Percentiles rank a stretch among this genome's conserved stretches.
Evolutionary conservation across 2,329 filamentous ascomycete species (phyloP).

Genomic region (Nemania diffusa): DNA sequence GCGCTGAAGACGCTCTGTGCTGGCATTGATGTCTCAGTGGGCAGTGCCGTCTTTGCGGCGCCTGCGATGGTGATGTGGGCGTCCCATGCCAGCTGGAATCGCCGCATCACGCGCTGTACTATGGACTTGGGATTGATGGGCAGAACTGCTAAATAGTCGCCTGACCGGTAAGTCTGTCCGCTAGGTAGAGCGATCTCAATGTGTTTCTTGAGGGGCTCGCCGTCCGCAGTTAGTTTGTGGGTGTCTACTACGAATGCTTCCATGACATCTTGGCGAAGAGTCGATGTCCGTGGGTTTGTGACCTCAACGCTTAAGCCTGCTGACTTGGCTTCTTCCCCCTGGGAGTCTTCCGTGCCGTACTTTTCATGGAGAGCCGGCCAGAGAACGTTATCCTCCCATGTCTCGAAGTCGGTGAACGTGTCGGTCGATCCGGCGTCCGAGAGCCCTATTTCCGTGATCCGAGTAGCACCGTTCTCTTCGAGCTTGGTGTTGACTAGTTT

Average conservation of each 20-base stretch:
- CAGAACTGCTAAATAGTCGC: slow-evolving; percentile 80
- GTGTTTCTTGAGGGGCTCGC: slow-evolving; percentile 68
- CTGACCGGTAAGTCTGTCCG: slow-evolving; percentile 73
- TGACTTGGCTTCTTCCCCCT: slow-evolving; percentile 30
- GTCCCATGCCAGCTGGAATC: slow-evolving; percentile 76
- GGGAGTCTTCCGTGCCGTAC: slow-evolving; percentile 41
- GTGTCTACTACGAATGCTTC: slow-evolving; percentile 68
- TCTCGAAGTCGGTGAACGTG: slow-evolving; percentile 67
- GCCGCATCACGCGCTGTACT: slow-evolving; percentile 71
- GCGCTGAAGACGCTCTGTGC: slow-evolving; percentile 72
- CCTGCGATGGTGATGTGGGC: slow-evolving; percentile 69
- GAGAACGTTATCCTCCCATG: slow-evolving; percentile 65
- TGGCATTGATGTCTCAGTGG: slow-evolving; percentile 66
- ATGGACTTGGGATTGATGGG: slow-evolving; percentile 74
- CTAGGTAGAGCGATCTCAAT: slow-evolving; percentile 75
- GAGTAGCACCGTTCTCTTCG: slow-evolving; percentile 57
- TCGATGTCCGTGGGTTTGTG: slow-evolving; percentile 63
- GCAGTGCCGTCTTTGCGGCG: slow-evolving; percentile 63
- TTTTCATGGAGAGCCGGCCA: slow-evolving; percentile 61
- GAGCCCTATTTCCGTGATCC: slow-evolving; percentile 59
- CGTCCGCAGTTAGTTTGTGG: slow-evolving; percentile 60
- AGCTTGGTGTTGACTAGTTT: slow-evolving; percentile 62
- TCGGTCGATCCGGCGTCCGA: slow-evolving; percentile 65
- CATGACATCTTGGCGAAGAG: slow-evolving; percentile 71
- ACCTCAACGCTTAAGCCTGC: slow-evolving; percentile 60